phyloP scores from a whole-genome alignment of 495 filamentous ascomycete species.

The Xylaria flabelliformis region DNA sequence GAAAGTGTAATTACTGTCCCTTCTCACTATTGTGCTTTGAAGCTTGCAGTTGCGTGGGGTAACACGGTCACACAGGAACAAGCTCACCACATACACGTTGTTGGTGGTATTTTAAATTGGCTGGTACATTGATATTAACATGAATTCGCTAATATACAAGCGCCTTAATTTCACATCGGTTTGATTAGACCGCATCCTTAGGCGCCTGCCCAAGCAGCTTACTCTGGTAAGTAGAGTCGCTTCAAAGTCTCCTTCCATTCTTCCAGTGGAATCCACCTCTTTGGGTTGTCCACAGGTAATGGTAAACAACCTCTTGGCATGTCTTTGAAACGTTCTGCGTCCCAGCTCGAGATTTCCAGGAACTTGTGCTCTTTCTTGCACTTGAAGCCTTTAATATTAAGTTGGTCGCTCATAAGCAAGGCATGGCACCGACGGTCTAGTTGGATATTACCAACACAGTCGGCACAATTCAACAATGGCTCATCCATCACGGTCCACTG shows the following conservation, averaged over 20 bases:
- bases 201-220: neutral
- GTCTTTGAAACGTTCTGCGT: constrained; percentile 37
- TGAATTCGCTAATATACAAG: neutral
- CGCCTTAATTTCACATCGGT: neutral
- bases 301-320: constrained; percentile 37
- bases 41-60: too few relatives aligned
- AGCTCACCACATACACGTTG: neutral
- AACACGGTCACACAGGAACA: too few relatives aligned
- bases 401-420: constrained; percentile 37
- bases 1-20: too few relatives aligned
- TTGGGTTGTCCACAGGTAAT: constrained; percentile 32
- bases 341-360: constrained; percentile 46
- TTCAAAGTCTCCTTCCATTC: constrained; percentile 47
- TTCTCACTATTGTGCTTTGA: too few relatives aligned
- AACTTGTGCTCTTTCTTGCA: constrained; percentile 50
- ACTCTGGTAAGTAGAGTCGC: constrained; percentile 32
- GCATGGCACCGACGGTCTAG: constrained; percentile 40
- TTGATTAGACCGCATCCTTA: neutral
- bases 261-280: constrained; percentile 43
- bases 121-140: neutral
- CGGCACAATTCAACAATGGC: constrained; percentile 35
- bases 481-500: constrained; percentile 34
- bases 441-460: constrained; percentile 32
- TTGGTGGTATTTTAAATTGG: neutral
- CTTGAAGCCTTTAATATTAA: constrained; percentile 34